Base-by-base conservation (phyloP, 2,329 filamentous ascomycete genomes). In the Zopfia rhizophila region DNA sequence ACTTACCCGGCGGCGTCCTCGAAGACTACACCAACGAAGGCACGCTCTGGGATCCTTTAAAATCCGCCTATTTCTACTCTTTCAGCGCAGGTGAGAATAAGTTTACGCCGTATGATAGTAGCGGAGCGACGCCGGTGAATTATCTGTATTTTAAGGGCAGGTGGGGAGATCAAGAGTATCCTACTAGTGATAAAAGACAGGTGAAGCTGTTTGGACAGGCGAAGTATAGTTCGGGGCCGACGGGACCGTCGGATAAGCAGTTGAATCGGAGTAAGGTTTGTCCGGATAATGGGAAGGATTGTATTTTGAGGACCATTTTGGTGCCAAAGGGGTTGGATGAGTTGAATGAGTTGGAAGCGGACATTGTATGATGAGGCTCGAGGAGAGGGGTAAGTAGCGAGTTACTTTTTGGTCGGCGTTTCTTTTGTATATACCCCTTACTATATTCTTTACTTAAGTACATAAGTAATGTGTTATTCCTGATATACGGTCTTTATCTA, bases 91-190 rank as follows among this genome's bases (percentile, higher is more conserved):
- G 47, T 0, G 73, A 60, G 1, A 65, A 65, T 8, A 65, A 46
- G 0, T 85, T 85, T 53, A 68, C 72, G 3, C 61, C 82, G 2
- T 81, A 80, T 41, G 74, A 77, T 25, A 32, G 49, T 5, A 24
- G n/a, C 5, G 73, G 70, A 32, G 65, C 50, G 6, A 64, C 65
- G 5, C 83, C 85, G 0, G 70, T 80, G 2, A 75, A 73, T 11
- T 87, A 79, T 72, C 72, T 88, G 49, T 61, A 77, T 27, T 88
- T 79, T 60, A 70, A 69, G 18, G 86, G 85, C 0, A 68, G 71
- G 22, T 89, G 85, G 85, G 86, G 85, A 2, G 84, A 88, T 56
- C 65, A 82, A 49, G 75, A 82, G 56, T 82, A 85, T 43, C 77
- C 79, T 3, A 68, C 73, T n/a, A 76, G 75, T 24, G 74, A 79